These are phyloP conservation scores for Clohesyomyces aquaticus DNA, from an alignment of 495 filamentous ascomycete species.

Conservation along the genomic window DNA sequence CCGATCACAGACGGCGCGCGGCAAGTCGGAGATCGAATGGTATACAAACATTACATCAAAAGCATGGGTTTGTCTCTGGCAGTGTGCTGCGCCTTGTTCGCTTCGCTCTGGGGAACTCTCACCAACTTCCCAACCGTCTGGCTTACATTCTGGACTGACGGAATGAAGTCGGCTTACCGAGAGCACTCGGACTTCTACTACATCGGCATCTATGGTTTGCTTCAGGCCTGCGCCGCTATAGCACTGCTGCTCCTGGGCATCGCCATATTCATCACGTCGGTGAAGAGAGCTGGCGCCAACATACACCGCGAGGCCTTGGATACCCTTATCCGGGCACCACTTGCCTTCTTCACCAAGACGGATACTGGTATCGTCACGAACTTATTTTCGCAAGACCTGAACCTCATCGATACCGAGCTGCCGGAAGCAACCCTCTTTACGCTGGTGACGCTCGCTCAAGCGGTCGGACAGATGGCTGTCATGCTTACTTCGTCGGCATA, in stretches of 20 bases:
- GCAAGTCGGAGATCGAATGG: conserved; percentile 39
- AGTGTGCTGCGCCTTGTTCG: conserved; percentile 36
- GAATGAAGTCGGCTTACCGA: conserved; percentile 36
- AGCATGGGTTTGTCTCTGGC: conserved; percentile 43
- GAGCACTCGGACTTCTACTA: conserved; percentile 46
- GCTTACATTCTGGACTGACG: conserved; percentile 50
- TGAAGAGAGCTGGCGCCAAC: conserved; percentile 33
- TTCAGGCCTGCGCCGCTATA: conserved; percentile 41
- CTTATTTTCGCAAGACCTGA: conserved; percentile 22
- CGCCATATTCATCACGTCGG: conserved; percentile 25
- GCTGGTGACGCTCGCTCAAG: conserved; percentile 14
- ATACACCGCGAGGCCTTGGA: conserved; percentile 40
- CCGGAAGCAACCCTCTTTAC: conserved; percentile 12
- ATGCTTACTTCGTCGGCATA: conserved; percentile 44
- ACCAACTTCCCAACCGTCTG: conserved; percentile 49
- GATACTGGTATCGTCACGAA: conserved; percentile 18
- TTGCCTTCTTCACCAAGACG: conserved; percentile 32
- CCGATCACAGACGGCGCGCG: conserved; percentile 24
- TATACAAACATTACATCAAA: conserved; percentile 49
- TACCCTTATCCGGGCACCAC: conserved; percentile 41
- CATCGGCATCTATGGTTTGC: conserved; percentile 45
- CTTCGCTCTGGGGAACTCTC: conserved; percentile 44
- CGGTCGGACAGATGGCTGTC: conserved; percentile 43
- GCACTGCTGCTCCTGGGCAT: conserved; percentile 20
- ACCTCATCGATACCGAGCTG: conserved; percentile 26